These are phyloP conservation scores for Trichoderma virens DNA, from an alignment of 495 filamentous ascomycete genomes.

Conservation along the genomic window DNA sequence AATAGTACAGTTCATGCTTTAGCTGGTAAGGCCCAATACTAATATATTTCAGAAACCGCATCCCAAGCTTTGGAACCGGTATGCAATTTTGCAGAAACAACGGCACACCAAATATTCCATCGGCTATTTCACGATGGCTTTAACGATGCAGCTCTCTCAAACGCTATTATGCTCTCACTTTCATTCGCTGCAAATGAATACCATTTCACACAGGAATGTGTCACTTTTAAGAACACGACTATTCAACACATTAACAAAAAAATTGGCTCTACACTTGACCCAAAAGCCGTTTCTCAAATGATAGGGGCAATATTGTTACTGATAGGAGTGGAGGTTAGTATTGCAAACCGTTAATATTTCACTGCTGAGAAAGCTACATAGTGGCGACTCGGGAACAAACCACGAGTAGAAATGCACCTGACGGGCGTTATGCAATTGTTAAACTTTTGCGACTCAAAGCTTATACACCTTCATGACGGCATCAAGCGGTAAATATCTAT, in stretches of 20 bases:
- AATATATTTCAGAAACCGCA: background rate
- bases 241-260: constrained; percentile 1
- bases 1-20: background rate
- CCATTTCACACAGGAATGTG: background rate
- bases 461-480: background rate
- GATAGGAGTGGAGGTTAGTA: background rate
- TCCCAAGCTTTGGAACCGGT: background rate
- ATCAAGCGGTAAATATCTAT: constrained; percentile 6
- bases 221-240: background rate
- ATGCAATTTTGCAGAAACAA: background rate
- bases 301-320: background rate
- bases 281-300: background rate
- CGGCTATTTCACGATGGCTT: background rate
- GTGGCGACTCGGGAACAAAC: background rate
- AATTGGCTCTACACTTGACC: background rate
- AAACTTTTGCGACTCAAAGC: background rate
- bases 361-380: background rate
- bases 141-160: background rate
- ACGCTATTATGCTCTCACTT: background rate
- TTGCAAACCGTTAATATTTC: background rate
- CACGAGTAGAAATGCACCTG: background rate
- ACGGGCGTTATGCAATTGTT: background rate
- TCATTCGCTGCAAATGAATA: background rate
- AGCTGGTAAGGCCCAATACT: background rate
- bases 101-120: background rate